Evolutionary conservation across 352 stramenopile genomes (phyloP).

Genomic region (Globisporangium rhizosaccharum): DNA sequence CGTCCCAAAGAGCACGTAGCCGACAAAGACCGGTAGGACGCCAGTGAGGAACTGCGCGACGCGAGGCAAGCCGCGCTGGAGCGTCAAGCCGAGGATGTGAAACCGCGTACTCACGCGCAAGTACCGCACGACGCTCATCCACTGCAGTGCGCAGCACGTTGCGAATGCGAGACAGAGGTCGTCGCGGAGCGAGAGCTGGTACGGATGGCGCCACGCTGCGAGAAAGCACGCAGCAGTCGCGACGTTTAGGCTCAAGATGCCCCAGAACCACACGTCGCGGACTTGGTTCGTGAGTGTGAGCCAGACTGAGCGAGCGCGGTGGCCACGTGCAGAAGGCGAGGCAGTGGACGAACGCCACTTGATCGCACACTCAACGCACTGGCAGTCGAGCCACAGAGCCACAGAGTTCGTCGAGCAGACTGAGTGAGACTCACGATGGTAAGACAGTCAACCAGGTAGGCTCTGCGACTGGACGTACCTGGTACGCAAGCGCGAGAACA

Average conservation of each 20-base stretch:
- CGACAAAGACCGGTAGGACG: slow-evolving; percentile 80
- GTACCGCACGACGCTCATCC: slow-evolving; percentile 71
- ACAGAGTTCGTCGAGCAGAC: neutral
- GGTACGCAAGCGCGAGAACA: slow-evolving; percentile 33
- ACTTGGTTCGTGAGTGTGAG: slow-evolving; percentile 13
- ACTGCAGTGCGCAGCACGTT: slow-evolving; percentile 64
- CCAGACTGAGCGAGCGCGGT: neutral
- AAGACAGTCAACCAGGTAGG: too few species aligned
- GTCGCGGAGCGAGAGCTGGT: slow-evolving; percentile 48
- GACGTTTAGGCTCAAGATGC: slow-evolving; percentile 43
- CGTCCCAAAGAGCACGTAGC: slow-evolving; percentile 81
- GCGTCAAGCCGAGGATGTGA: slow-evolving; percentile 73
- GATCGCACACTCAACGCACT: slow-evolving; percentile 38
- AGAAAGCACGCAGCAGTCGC: slow-evolving; percentile 45
- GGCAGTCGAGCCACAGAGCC: neutral
- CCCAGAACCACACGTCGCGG: slow-evolving; percentile 69
- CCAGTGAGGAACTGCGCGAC: slow-evolving; percentile 78
- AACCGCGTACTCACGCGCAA: slow-evolving; percentile 63
- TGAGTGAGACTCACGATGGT: too few species aligned
- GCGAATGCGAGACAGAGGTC: slow-evolving; percentile 56
- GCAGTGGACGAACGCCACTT: slow-evolving; percentile 31
- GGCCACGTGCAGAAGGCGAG: neutral
- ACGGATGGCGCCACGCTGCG: slow-evolving; percentile 47
- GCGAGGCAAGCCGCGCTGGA: slow-evolving; percentile 58
- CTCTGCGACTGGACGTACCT: slow-evolving; percentile 21